Evolutionary conservation across 371 early-diverging fungal species (phyloP).

Genomic region (Mucor piriformis): DNA sequence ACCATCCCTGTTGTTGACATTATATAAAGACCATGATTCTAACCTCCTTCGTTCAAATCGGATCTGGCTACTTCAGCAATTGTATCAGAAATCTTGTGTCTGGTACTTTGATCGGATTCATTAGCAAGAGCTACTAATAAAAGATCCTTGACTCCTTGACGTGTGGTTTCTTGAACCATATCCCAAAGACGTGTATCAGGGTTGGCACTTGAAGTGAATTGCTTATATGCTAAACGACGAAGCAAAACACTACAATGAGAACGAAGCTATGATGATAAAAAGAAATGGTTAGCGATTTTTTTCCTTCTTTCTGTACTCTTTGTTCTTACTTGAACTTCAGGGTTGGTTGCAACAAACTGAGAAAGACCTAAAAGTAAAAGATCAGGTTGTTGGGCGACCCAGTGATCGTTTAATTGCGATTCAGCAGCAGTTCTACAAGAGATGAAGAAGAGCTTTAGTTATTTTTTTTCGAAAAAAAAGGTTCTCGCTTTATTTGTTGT

Average conservation of each 20-base stretch:
- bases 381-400: constrained; percentile 71
- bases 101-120: constrained; percentile 72
- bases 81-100: constrained; percentile 91
- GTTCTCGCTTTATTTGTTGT: not conserved
- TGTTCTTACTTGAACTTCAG: constrained; percentile 53
- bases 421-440: constrained; percentile 72
- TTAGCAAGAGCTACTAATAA: constrained; percentile 77
- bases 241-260: constrained; percentile 87
- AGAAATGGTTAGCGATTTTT: constrained; percentile 1
- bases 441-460: not conserved
- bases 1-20: too few species aligned
- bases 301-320: not conserved
- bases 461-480: not conserved
- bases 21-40: too few species aligned
- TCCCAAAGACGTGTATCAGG: constrained; percentile 72
- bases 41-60: constrained; percentile 66
- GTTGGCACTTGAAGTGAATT: constrained; percentile 47
- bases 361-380: constrained; percentile 71
- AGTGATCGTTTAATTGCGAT: constrained; percentile 70
- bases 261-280: constrained; percentile 63
- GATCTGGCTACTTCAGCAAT: constrained; percentile 85
- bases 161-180: constrained; percentile 64
- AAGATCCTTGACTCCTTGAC: constrained; percentile 67
- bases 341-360: constrained; percentile 58
- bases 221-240: constrained; percentile 84